phyloP scores from a whole-genome alignment of 164 flowering plant species.

The Tinospora cordifolia region DNA sequence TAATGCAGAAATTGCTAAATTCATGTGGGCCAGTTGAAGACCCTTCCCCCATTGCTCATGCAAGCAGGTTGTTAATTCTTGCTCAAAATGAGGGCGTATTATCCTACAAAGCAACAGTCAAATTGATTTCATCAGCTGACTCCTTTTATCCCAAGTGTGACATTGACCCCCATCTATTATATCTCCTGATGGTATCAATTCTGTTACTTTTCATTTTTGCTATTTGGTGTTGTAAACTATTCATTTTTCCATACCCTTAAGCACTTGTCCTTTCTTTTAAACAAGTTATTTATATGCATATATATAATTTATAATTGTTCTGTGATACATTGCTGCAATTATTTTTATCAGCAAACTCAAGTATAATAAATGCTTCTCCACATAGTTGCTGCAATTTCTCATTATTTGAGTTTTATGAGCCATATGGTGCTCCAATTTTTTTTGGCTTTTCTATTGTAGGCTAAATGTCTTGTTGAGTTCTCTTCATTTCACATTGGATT shows the following conservation, averaged over 20 bases:
- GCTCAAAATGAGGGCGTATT: conserved; percentile 56
- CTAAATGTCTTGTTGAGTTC: too few species aligned
- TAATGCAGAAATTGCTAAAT: conserved; percentile 70
- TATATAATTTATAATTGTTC: not conserved
- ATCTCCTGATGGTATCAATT: conserved; percentile 69
- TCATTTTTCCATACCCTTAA: not conserved
- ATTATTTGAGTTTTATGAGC: too few species aligned
- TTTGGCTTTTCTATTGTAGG: too few species aligned
- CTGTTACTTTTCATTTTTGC: not conserved
- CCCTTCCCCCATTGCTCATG: conserved; percentile 67
- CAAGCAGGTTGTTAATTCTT: conserved; percentile 46
- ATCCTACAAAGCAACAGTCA: conserved; percentile 66
- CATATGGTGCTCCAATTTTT: too few species aligned
- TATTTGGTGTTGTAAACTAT: not conserved
- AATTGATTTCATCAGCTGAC: conserved; percentile 52
- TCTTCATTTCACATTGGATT: too few species aligned
- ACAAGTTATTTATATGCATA: not conserved
- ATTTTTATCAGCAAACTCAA: not conserved
- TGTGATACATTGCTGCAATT: not conserved
- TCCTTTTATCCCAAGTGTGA: conserved; percentile 53
- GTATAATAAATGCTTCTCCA: not conserved
- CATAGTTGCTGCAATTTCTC: too few species aligned
- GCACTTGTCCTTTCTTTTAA: not conserved
- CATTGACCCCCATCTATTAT: conserved; percentile 54
- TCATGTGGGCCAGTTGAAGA: conserved; percentile 65